phyloP scores from a whole-genome alignment of 257 asterid species.

The Gardenia jasminoides region DNA sequence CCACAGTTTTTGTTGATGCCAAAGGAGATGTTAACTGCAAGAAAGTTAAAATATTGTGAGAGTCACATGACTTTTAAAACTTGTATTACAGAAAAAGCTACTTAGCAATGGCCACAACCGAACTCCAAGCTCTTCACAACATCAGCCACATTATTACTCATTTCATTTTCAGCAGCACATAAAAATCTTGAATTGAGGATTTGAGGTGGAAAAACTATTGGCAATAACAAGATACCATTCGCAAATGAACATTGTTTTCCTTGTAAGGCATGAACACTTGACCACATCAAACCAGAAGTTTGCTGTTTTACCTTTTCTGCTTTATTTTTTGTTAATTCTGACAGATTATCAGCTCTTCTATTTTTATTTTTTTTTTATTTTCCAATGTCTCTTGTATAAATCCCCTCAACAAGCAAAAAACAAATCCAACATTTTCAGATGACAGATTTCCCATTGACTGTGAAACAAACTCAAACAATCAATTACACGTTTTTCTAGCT shows the following conservation, averaged over 20 bases:
- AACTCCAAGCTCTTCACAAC: background rate
- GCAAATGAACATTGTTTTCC: background rate
- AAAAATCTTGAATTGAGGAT: background rate
- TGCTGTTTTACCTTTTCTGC: background rate
- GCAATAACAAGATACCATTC: background rate
- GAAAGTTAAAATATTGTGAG: conserved; percentile 19
- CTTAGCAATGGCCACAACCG: background rate
- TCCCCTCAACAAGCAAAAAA: background rate
- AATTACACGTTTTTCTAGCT: background rate
- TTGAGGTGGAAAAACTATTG: background rate
- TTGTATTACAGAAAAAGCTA: background rate
- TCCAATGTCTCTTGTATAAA: background rate
- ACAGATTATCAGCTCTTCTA: background rate
- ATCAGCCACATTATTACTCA: background rate
- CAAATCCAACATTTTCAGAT: background rate
- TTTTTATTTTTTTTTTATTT: background rate
- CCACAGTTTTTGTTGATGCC: conserved; percentile 39
- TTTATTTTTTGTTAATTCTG: background rate
- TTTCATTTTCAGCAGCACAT: background rate
- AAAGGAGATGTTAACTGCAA: conserved; percentile 49
- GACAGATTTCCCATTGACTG: background rate
- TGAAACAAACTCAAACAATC: background rate
- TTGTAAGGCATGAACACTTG: background rate
- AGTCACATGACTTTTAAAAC: conserved; percentile 20
- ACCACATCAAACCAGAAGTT: background rate